These are phyloP conservation scores for Ambrosia artemisiifolia DNA, from an alignment of 129 eudicot species.

Conservation along the genomic window DNA sequence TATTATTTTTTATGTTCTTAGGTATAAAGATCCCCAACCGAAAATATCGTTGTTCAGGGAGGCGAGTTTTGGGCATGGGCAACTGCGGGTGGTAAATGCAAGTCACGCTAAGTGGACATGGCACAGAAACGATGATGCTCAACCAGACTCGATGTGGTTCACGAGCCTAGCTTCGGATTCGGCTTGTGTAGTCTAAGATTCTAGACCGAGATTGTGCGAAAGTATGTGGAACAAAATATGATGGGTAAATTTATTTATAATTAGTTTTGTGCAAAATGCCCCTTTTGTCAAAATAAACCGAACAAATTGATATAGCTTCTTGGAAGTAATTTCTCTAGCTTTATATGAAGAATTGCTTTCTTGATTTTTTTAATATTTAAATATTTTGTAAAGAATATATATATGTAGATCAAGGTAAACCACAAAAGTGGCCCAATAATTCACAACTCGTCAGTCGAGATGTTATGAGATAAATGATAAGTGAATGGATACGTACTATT, in stretches of 20 bases:
- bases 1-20: constrained; percentile 6
- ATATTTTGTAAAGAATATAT: neutral
- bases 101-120: constrained; percentile 76
- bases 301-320: neutral
- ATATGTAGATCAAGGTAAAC: neutral
- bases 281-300: neutral
- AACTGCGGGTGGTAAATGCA: constrained; percentile 49
- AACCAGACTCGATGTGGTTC: constrained; percentile 54
- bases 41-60: constrained; percentile 59
- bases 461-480: neutral
- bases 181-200: constrained; percentile 31
- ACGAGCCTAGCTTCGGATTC: constrained; percentile 40
- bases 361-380: neutral
- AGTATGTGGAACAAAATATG: neutral
- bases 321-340: too few relatives aligned
- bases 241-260: neutral
- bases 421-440: neutral
- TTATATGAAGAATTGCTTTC: neutral
- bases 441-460: neutral
- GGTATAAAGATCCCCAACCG: constrained; percentile 63
- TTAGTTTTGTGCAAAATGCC: neutral
- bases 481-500: too few relatives aligned
- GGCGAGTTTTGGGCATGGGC: constrained; percentile 85
- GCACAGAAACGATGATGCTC: constrained; percentile 64
- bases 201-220: neutral